Conservation (phyloP, 106 monocot genomes). For the Dendrobium officinale region DNA sequence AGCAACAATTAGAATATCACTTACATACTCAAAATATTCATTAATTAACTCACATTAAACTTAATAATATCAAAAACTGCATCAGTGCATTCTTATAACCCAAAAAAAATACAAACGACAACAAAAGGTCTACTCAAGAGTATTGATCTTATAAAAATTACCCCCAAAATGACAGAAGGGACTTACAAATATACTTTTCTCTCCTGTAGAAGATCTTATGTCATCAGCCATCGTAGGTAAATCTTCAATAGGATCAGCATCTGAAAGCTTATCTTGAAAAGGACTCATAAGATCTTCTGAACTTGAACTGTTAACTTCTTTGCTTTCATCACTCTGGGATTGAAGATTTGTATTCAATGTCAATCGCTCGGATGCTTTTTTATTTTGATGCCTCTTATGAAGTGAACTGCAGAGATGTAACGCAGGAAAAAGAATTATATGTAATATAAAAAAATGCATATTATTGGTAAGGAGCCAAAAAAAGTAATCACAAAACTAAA, state of each 20-base stretch:
- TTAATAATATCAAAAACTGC: not conserved
- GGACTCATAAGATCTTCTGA: conserved; percentile 9
- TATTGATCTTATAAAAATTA: not conserved
- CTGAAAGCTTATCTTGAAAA: conserved; percentile 9
- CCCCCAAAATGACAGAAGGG: not conserved
- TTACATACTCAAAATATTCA: not conserved
- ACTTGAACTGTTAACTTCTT: conserved; percentile 21
- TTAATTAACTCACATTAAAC: not conserved
- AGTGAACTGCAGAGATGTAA: conserved; percentile 32
- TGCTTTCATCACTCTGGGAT: conserved; percentile 14
- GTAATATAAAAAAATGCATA: not conserved
- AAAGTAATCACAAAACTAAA: not conserved
- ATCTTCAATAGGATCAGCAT: conserved; percentile 10
- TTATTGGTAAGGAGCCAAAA: not conserved
- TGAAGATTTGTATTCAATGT: conserved; percentile 19
- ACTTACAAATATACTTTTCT: conserved; percentile 24
- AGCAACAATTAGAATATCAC: not conserved
- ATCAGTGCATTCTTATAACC: not conserved
- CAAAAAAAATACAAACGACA: not conserved
- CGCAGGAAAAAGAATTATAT: not conserved
- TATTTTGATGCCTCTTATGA: conserved; percentile 28
- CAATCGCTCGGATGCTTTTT: conserved; percentile 23
- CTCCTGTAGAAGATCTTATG: conserved; percentile 16
- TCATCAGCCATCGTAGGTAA: conserved; percentile 11
- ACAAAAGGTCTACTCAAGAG: not conserved